A percentile compares a stretch with the other conserved stretches of the same genome.
phyloP scores from a whole-genome alignment of 75 land plant genomes.

The Cupressus sempervirens region DNA sequence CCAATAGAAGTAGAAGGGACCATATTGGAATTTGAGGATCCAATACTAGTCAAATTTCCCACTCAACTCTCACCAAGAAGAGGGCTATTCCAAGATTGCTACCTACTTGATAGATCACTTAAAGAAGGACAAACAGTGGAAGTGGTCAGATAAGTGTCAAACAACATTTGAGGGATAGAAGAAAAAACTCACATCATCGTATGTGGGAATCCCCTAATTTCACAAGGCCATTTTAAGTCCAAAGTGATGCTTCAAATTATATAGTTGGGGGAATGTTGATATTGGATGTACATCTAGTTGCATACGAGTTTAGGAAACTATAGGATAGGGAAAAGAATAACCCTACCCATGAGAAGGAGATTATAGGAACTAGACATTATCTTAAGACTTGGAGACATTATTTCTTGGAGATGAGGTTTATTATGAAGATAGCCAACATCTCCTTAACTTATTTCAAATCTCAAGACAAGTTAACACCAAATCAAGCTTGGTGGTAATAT shows the following conservation, averaged over 20 bases:
- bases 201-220: too few species aligned
- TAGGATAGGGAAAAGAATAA: background rate
- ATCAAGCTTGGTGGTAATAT: background rate
- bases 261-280: background rate
- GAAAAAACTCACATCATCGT: too few species aligned
- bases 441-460: background rate
- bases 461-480: background rate
- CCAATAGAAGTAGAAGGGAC: too few species aligned
- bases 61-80: too few species aligned
- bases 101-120: too few species aligned
- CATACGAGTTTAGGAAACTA: background rate
- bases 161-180: too few species aligned
- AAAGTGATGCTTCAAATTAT: conserved; percentile 5
- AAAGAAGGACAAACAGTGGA: too few species aligned
- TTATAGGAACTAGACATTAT: background rate
- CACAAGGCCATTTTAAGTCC: background rate
- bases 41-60: too few species aligned
- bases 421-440: background rate
- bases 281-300: background rate
- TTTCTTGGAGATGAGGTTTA: too few species aligned
- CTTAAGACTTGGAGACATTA: conserved; percentile 7
- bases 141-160: too few species aligned
- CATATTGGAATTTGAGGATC: too few species aligned
- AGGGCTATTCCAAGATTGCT: too few species aligned
- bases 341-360: background rate